phyloP scores from a whole-genome alignment of 768 basidiomycete genomes.

The Cystobasidiopsis lactophilus region DNA sequence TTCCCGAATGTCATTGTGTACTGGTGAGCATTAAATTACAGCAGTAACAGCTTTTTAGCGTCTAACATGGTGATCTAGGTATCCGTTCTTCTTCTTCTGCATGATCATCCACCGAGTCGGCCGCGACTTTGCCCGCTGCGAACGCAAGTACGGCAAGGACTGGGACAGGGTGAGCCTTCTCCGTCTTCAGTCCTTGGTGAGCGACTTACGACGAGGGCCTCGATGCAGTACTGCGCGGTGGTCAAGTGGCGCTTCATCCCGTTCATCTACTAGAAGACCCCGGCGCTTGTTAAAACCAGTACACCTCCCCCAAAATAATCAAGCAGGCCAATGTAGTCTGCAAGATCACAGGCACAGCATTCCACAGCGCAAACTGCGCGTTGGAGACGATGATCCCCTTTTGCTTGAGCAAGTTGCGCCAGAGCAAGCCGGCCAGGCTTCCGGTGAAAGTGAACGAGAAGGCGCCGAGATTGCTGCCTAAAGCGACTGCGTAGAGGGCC shows the following conservation, averaged over 20 bases:
- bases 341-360: constrained; percentile 39
- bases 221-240: no score
- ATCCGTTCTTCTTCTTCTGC: constrained; percentile 83
- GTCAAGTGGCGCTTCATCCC: no score
- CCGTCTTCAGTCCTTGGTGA: no score
- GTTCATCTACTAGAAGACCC: no score
- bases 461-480: constrained; percentile 76
- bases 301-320: constrained; percentile 55
- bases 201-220: no score
- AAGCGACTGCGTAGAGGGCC: constrained; percentile 32
- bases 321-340: constrained; percentile 46
- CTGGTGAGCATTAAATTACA: no score
- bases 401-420: constrained; percentile 49
- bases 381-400: constrained; percentile 46
- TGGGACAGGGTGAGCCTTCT: constrained; percentile 8
- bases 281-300: no score
- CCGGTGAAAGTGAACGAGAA: constrained; percentile 73
- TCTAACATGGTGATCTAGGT: constrained; percentile 22
- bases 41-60: no score
- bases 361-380: constrained; percentile 48
- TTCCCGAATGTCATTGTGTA: constrained; percentile 48
- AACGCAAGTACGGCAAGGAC: constrained; percentile 20
- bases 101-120: constrained; percentile 74
- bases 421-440: constrained; percentile 68
- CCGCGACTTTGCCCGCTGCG: constrained; percentile 59